These are phyloP conservation scores for Tricholomella constricta DNA, from an alignment of 768 basidiomycete species.

Conservation along the genomic window DNA sequence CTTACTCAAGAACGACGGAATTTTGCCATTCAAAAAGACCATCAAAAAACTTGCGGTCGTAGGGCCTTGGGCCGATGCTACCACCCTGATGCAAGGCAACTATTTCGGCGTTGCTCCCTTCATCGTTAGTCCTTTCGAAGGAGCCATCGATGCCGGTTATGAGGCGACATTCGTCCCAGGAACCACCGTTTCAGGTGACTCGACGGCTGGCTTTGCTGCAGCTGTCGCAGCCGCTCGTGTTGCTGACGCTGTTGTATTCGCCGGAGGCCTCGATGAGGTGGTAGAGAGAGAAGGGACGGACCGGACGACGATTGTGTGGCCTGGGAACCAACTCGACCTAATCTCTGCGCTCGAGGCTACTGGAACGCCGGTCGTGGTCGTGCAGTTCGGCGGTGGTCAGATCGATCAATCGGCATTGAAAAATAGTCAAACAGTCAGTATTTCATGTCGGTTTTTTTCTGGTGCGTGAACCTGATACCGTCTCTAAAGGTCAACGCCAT, in stretches of 20 bases:
- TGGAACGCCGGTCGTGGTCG: slow-evolving; percentile 52
- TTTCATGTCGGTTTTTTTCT: not conserved
- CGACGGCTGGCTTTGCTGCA: slow-evolving; percentile 47
- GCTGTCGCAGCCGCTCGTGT: slow-evolving; percentile 50
- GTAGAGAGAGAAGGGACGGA: slow-evolving; percentile 52
- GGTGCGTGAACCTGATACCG: not conserved
- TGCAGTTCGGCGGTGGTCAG: slow-evolving; percentile 62
- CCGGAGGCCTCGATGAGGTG: slow-evolving; percentile 54
- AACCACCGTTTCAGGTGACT: slow-evolving; percentile 40
- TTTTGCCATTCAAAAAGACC: slow-evolving; percentile 49
- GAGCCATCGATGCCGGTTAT: slow-evolving; percentile 49
- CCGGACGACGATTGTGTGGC: slow-evolving; percentile 52
- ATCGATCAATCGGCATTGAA: slow-evolving; percentile 51
- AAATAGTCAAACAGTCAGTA: slow-evolving; percentile 39
- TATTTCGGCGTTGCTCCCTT: slow-evolving; percentile 57
- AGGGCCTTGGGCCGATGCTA: slow-evolving; percentile 62
- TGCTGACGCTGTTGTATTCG: slow-evolving; percentile 53
- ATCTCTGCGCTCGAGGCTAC: slow-evolving; percentile 44
- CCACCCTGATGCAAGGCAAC: slow-evolving; percentile 58
- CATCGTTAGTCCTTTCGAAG: slow-evolving; percentile 55
- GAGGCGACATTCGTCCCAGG: slow-evolving; percentile 44
- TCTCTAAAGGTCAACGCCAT: slow-evolving; percentile 49
- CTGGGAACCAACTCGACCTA: slow-evolving; percentile 55
- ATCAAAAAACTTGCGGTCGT: slow-evolving; percentile 56
- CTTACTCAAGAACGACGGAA: slow-evolving; percentile 64